phyloP scores from a whole-genome alignment of 1,284 basidiomycete genomes.

The Ceratorhiza oryzae-sativae region DNA sequence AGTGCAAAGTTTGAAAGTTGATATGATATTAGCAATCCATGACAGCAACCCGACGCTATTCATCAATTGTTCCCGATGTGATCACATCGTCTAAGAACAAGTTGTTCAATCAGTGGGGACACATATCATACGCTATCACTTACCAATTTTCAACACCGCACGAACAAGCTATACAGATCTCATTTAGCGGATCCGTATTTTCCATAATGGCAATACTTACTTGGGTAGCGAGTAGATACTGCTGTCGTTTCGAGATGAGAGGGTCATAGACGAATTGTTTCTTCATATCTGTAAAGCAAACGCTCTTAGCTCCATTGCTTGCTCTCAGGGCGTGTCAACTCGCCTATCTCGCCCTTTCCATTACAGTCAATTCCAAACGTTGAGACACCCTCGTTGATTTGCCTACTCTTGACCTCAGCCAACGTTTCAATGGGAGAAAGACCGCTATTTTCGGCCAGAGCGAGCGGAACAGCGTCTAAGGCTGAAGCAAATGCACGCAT shows the following conservation, averaged over 20 bases:
- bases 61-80: slow-evolving; percentile 64
- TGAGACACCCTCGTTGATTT: slow-evolving; percentile 87
- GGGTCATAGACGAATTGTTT: slow-evolving; percentile 97
- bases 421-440: slow-evolving; percentile 96
- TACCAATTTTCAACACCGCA: slow-evolving; percentile 77
- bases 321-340: slow-evolving; percentile 46
- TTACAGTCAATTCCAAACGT: slow-evolving; percentile 94
- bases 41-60: slow-evolving; percentile 51
- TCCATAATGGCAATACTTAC: slow-evolving; percentile 56
- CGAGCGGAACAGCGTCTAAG: slow-evolving; percentile 91
- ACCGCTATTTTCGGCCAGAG: slow-evolving; percentile 97
- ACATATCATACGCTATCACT: slow-evolving; percentile 45
- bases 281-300: slow-evolving; percentile 82
- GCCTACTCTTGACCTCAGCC: slow-evolving; percentile 91
- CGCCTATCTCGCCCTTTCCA: slow-evolving; percentile 84
- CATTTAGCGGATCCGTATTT: neutral
- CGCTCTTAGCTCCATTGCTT: neutral
- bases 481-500: slow-evolving; percentile 98
- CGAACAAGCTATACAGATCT: slow-evolving; percentile 61
- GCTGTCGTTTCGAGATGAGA: slow-evolving; percentile 95
- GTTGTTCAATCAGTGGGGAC: neutral
- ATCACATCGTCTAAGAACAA: slow-evolving; percentile 66
- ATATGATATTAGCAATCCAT: neutral
- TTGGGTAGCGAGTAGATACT: slow-evolving; percentile 97
- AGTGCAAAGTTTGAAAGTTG: neutral